Evolutionary conservation across 2,329 filamentous ascomycete genomes (phyloP).

Genomic region (Aureobasidium sp.): DNA sequence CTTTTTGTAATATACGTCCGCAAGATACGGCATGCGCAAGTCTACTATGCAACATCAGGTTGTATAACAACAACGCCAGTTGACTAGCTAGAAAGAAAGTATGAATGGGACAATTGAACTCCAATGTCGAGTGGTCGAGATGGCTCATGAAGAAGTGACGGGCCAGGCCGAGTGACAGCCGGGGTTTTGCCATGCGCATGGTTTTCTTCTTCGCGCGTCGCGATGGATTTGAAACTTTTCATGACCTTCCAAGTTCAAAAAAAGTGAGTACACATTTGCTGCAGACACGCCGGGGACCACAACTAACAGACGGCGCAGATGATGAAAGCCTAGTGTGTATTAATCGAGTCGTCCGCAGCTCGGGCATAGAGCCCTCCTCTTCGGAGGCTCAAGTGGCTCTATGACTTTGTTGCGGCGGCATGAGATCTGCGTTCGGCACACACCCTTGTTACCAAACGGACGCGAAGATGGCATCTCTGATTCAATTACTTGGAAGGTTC

Average conservation of each 20-base stretch:
- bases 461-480: slow-evolving; percentile 99
- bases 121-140: background rate
- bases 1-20: background rate
- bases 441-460: slow-evolving; percentile 95
- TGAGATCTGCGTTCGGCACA: slow-evolving; percentile 99
- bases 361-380: slow-evolving; percentile 74
- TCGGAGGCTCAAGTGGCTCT: slow-evolving; percentile 82
- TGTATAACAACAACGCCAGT: background rate
- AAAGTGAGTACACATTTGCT: slow-evolving; percentile 59
- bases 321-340: slow-evolving; percentile 99
- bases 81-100: background rate
- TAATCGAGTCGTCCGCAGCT: slow-evolving; percentile 71
- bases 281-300: slow-evolving; percentile 14
- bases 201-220: slow-evolving; percentile 17
- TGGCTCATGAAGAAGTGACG: background rate
- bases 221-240: slow-evolving; percentile 45
- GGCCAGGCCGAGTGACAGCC: background rate
- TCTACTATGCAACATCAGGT: slow-evolving; percentile 19
- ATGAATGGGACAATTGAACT: background rate
- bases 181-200: background rate
- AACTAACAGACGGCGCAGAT: slow-evolving; percentile 50
- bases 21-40: background rate
- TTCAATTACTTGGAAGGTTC: slow-evolving; percentile 44
- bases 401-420: slow-evolving; percentile 56
- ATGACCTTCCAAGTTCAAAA: slow-evolving; percentile 99